Percentiles rank a stretch among this genome's conserved stretches.
Conservation (phyloP, 148 eudicot species). For the Camellia lanceoleosa region DNA sequence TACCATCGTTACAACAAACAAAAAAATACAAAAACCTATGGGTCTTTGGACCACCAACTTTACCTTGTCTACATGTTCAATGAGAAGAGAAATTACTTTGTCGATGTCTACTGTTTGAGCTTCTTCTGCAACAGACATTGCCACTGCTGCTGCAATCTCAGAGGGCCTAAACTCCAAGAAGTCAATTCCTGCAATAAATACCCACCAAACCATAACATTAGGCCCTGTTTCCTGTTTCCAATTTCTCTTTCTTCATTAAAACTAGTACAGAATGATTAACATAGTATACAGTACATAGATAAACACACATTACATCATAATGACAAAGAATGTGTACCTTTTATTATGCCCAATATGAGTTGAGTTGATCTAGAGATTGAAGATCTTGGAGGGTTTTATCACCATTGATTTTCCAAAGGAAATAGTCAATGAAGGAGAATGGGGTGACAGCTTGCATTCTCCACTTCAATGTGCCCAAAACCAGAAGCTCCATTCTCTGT, state of each 20-base stretch:
- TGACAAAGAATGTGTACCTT: constrained; percentile 39
- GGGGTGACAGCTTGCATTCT: constrained; percentile 82
- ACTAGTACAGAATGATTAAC: background rate
- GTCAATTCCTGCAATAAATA: constrained; percentile 67
- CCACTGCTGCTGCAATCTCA: constrained; percentile 95
- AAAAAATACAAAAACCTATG: too few relatives aligned
- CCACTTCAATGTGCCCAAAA: constrained; percentile 78
- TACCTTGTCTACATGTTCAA: constrained; percentile 63
- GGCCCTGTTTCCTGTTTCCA: constrained; percentile 10
- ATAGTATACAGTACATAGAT: background rate
- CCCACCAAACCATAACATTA: constrained; percentile 36
- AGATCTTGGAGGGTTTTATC: constrained; percentile 44
- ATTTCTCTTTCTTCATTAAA: constrained; percentile 6
- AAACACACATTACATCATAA: background rate
- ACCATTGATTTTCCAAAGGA: constrained; percentile 46
- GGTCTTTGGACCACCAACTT: constrained; percentile 16
- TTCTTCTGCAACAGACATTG: constrained; percentile 57
- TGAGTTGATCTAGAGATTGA: constrained; percentile 41
- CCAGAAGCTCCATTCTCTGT: constrained; percentile 72
- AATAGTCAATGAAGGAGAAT: constrained; percentile 65
- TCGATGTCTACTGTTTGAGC: constrained; percentile 49
- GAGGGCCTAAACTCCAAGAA: constrained; percentile 90
- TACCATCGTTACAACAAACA: too few relatives aligned
- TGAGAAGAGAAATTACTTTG: constrained; percentile 42
- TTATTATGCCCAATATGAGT: constrained; percentile 49